Conservation (phyloP, 1,284 basidiomycete species). For the Ustilago nuda region DNA sequence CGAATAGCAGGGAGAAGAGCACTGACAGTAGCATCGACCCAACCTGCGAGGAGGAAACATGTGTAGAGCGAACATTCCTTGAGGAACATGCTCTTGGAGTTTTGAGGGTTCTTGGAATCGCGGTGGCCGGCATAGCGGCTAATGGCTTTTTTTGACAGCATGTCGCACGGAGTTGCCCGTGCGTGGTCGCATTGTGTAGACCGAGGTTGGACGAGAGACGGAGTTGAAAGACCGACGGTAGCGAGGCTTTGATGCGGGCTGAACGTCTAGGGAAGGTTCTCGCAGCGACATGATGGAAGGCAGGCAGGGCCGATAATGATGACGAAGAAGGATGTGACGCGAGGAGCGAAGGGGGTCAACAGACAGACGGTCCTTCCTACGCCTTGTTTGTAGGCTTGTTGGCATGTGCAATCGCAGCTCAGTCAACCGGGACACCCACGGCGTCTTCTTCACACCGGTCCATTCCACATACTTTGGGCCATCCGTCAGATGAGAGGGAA, state of each 20-base stretch:
- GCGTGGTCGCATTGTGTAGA: conserved; percentile 18
- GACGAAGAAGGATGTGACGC: background rate
- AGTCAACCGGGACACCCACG: background rate
- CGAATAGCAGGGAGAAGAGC: conserved; percentile 53
- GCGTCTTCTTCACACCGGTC: background rate
- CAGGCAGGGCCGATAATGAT: background rate
- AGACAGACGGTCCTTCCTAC: background rate
- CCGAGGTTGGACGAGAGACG: conserved; percentile 3
- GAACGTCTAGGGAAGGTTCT: conserved; percentile 3
- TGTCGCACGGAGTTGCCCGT: conserved; percentile 12
- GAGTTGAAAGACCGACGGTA: conserved; percentile 15
- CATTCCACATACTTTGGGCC: background rate
- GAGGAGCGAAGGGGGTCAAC: background rate
- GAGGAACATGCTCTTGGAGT: conserved; percentile 33
- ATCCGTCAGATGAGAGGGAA: background rate
- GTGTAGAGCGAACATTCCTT: conserved; percentile 46
- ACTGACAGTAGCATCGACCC: conserved; percentile 51
- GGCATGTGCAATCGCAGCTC: background rate
- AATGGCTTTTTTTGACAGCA: conserved; percentile 30
- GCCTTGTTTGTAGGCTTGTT: background rate
- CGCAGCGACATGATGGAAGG: conserved; percentile 19
- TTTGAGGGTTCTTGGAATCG: background rate
- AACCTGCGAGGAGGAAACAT: conserved; percentile 46
- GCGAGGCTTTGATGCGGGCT: background rate
- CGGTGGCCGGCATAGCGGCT: conserved; percentile 3